Evolutionary conservation across 768 basidiomycete genomes (phyloP), one percentile per base, ranked within the genome.

Genomic region (Phlebiopsis flavidoalba): DNA sequence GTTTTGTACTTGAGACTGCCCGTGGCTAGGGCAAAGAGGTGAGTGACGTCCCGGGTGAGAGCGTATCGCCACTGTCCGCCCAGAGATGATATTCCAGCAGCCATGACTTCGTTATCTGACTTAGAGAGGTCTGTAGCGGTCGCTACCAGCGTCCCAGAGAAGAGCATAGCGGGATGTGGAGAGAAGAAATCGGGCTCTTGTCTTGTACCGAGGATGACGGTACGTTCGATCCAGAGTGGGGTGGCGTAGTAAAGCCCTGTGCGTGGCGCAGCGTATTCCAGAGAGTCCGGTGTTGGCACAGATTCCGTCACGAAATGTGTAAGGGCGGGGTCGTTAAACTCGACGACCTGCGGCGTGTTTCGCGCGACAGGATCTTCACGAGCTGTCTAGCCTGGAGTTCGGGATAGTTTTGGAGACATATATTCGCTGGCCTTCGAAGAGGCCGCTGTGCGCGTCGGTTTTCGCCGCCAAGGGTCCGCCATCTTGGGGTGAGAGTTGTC

Each of bases 1-100:
- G 75, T 78, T 35, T 75, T 69, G 66, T 79, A 81, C 69, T 80
- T 72, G 56, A 61, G 64, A 5, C 83, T 83, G 2, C 76, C 76
- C 0, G 69, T 53, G 56, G 76, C 73, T 36, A 87, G 72, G 33
- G 85, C 84, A 65, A 95, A 89, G 53, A 96, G 80, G 70, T 96
- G 95, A 0, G 95, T 95, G 21, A 93, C 88, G 60, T 96, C 94
- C 60, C 82, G 80, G 0, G 93, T 94, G 53, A 95, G 80, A 8
- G 84, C 85, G 0, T 75, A 73, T 24, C 91, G 82, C 85, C 86
- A 92, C 71, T 91, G 87, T 0, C 95, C 95, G 2, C 95, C 94
- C 3, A 91, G 81, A 0, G 86, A 83, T 1, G 80, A 79, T 31
- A 95, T 83, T 0, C 87, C 90, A 0, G 86, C 88, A 0, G 82